Evolutionary conservation across 805 yeast genomes (phyloP), one percentile per base, ranked within the genome.

Genomic region (Tetrapisispora nanseiensis): DNA sequence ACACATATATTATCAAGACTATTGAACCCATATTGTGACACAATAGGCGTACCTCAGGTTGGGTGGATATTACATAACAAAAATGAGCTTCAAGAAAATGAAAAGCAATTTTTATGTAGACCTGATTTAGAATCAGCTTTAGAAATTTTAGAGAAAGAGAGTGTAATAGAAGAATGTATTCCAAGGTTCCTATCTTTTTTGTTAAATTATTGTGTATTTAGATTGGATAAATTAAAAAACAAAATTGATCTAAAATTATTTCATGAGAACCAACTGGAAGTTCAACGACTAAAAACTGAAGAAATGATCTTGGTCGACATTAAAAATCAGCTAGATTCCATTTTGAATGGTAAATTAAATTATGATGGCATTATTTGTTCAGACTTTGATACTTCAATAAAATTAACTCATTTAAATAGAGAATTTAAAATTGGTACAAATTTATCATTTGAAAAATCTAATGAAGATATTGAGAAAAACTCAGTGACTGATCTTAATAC

Each of bases 11-110:
- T 11, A 23, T 22, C 30, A 2, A 4, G 24, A 8, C 11, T 21
- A 11, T 5, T 16, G 16, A 32, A 32, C 24, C 10, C 11, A 3
- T 7, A 6, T 3, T 16, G 15, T 26, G 41, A 39, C 27, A 32
- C 4, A 15, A 20, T 39, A n/a, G 34, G 34, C 3, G 31, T 55
- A 19, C 54, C 59, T 15, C 42, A 40, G 26, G 15, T 33, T 12
- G 33, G 38, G 2, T 40, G 18, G 56, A 32, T 30, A 41, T 41
- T 34, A 26, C 18, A 46, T 43, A 20, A 45, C 50, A 22, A 20
- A 45, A 24, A 40, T 40, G 27, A 40, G 41, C 31, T 40, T 26
- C 11, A 23, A 3, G 8, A 6, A 9, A 44, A 46, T 19, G 49
- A 50, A n/a, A 13, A 47, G 29, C 40, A 21, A 13, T n/a, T 45